These are phyloP conservation scores for Inonotus hispidus DNA, from an alignment of 1,284 basidiomycete genomes.

Conservation along the genomic window DNA sequence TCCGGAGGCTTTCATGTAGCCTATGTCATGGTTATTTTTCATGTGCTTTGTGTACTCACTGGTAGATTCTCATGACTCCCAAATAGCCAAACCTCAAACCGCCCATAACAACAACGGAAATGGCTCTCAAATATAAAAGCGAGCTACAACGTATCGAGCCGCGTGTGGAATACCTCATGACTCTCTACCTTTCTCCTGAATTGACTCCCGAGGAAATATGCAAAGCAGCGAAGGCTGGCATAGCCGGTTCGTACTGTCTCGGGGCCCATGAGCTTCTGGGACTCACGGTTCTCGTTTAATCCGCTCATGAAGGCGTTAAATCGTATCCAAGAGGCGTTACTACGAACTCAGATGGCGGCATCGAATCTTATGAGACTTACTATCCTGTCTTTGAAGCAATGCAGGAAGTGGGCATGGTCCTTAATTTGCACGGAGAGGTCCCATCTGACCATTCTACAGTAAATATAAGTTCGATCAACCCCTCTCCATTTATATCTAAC, in stretches of 20 bases:
- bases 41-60: constrained; percentile 9
- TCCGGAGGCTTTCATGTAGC: constrained; percentile 87
- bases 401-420: constrained; percentile 89
- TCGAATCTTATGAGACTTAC: constrained; percentile 94
- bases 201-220: constrained; percentile 89
- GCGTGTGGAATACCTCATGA: constrained; percentile 87
- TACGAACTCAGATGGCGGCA: constrained; percentile 95
- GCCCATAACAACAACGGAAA: constrained; percentile 82
- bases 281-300: constrained; percentile 2
- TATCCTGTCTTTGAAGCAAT: constrained; percentile 94
- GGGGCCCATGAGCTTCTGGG: constrained; percentile 9
- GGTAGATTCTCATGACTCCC: constrained; percentile 17
- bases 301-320: constrained; percentile 70
- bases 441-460: constrained; percentile 84
- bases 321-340: constrained; percentile 98
- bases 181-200: constrained; percentile 88
- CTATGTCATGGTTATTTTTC: constrained; percentile 85
- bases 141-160: constrained; percentile 76
- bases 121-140: constrained; percentile 78
- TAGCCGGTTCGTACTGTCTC: constrained; percentile 52
- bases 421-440: constrained; percentile 97
- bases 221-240: constrained; percentile 82
- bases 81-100: constrained; percentile 89
- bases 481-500: background rate
- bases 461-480: constrained; percentile 25